These are phyloP conservation scores for Mortierella sp. DNA, from an alignment of 371 early-diverging fungal genomes.

Conservation along the genomic window DNA sequence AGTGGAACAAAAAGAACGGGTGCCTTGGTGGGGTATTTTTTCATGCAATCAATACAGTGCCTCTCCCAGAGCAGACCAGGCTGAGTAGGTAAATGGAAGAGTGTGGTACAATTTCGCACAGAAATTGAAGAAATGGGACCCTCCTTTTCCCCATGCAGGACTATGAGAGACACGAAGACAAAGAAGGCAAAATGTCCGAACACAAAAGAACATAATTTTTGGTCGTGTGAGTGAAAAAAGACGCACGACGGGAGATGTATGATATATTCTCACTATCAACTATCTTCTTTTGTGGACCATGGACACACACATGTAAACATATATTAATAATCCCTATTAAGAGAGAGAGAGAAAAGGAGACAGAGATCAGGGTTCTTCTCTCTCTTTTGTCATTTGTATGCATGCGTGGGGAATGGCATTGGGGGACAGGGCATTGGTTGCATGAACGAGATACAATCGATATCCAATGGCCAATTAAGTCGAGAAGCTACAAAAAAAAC, in stretches of 20 bases:
- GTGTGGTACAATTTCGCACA: not conserved
- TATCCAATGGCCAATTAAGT: not conserved
- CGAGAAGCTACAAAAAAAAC: not conserved
- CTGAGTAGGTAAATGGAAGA: not conserved
- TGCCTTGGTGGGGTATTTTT: not conserved
- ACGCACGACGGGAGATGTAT: not conserved
- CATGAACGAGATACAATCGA: not conserved
- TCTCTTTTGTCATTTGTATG: not conserved
- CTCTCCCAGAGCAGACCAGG: no score
- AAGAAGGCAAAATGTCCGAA: constrained; percentile 8
- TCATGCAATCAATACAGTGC: not conserved
- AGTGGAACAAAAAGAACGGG: not conserved
- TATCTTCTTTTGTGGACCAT: not conserved
- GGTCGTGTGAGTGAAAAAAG: not conserved
- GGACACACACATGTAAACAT: not conserved
- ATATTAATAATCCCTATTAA: not conserved
- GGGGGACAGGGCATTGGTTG: not conserved
- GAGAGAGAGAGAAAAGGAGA: not conserved
- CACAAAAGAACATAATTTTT: not conserved
- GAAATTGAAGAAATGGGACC: not conserved
- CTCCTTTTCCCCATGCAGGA: not conserved
- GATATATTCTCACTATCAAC: not conserved
- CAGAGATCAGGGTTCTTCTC: not conserved
- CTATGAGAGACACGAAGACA: not conserved
- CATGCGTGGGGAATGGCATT: not conserved